Evolutionary conservation across 75 land plant species (phyloP), one percentile per base, ranked within the genome.

Genomic region (Chamaecyparis obtusa): DNA sequence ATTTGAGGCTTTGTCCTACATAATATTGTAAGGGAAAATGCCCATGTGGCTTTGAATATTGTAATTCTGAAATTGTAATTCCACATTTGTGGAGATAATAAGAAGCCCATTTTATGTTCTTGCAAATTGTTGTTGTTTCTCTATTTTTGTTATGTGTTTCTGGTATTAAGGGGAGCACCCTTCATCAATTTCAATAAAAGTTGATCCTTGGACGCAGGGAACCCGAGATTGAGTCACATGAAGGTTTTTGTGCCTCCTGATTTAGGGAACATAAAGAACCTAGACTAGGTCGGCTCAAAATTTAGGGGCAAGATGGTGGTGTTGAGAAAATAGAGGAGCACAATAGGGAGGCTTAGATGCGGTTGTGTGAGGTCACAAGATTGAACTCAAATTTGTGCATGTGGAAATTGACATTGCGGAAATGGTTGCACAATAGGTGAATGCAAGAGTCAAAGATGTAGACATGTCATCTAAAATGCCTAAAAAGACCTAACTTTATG

Each of bases 381-480:
- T 77, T 27, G 48, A 43, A 3, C 49, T 44, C 43, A 43, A 49
- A 44, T 80, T 49, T 17, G 51, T 80, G 9, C 83, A 80, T 9
- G 83, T 80, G 3, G 83, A 80, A 44, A 46, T 33, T 44, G 49
- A n/a, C 24, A 43, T 41, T 44, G 83, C 48, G 35, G 85, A 84
- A 30, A 85, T 89, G 10, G 89, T 89, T 64, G 89, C 92, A 27
- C 85, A 89, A 8, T 54, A n/a, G 5, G 84, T 84, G 72, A 92
- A 92, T 32, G 92, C 88, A 1, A 88, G 85, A 79, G 80, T 94
- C 21, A 92, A 88, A 84, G 85, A 91, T 27, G 93, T 90, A 72
- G 98, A 96, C 88, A 96, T 96, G 98, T 89, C 98, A 13, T 91
- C 92, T 27, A 90, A 88, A 85, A 39, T 39, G 2, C 41, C 2